Percentiles rank a stretch among this genome's conserved stretches.
These are phyloP conservation scores for Phytophthora fragariae DNA, from an alignment of 352 stramenopile species.

Conservation along the genomic window DNA sequence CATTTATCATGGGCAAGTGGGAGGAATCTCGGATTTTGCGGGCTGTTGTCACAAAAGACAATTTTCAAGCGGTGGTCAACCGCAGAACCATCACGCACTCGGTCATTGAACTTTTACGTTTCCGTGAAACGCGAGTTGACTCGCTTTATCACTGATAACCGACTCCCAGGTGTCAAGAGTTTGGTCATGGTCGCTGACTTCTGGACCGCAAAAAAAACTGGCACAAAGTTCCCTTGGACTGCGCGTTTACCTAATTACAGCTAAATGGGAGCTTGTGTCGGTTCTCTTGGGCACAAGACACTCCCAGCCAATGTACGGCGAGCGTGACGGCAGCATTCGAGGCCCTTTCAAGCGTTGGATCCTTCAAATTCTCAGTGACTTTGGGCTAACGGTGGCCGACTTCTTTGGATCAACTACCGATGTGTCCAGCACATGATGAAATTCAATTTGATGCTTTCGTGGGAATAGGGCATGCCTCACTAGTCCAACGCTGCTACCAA, in stretches of 20 bases:
- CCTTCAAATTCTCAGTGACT: constrained; percentile 1
- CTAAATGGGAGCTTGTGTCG: neutral
- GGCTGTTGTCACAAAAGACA: constrained; percentile 10
- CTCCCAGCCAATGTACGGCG: constrained; percentile 3
- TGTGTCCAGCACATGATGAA: constrained; percentile 9
- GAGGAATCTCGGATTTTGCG: constrained; percentile 5
- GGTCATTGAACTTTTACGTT: neutral
- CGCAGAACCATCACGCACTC: constrained; percentile 2
- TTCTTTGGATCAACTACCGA: constrained; percentile 10
- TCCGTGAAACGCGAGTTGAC: neutral
- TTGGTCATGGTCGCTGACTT: constrained; percentile 7
- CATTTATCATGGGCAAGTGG: constrained; percentile 16
- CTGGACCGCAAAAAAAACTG: constrained; percentile 1
- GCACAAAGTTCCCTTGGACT: constrained; percentile 9
- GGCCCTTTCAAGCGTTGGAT: constrained; percentile 8
- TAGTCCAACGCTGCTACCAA: constrained; percentile 12
- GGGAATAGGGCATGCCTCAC: constrained; percentile 1
- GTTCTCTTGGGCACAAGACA: constrained; percentile 12
- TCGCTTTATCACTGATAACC: neutral
- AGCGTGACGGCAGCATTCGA: neutral
- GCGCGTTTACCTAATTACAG: neutral
- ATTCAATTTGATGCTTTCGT: neutral
- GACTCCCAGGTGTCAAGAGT: neutral
- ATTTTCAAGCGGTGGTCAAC: constrained; percentile 4
- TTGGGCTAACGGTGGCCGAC: neutral